Percentiles rank a stretch among this genome's conserved stretches.
phyloP scores from a whole-genome alignment of 768 basidiomycete genomes.

The Lactifluus piperatus region DNA sequence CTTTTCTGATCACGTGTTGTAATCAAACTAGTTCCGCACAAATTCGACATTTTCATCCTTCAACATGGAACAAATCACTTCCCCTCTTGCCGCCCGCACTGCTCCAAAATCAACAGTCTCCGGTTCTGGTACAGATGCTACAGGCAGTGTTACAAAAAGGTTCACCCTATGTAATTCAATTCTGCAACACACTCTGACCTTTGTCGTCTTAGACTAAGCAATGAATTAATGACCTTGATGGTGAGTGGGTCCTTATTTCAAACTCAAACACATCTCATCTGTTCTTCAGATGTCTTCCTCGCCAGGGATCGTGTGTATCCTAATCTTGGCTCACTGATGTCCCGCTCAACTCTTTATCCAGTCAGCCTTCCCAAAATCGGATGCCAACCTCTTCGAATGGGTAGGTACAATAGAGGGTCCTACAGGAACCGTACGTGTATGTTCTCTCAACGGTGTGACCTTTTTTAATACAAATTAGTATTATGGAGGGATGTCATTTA shows the following conservation, averaged over 20 bases:
- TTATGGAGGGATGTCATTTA: conserved; percentile 72
- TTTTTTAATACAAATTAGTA: conserved; percentile 36
- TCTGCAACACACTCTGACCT: conserved; percentile 6
- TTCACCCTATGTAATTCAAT: conserved; percentile 24
- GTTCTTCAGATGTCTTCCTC: conserved; percentile 69
- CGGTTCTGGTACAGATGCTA: conserved; percentile 44
- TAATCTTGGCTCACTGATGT: not conserved
- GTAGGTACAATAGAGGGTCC: conserved; percentile 82
- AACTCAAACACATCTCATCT: not conserved
- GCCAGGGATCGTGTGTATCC: conserved; percentile 69
- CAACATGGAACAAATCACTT: conserved; percentile 65
- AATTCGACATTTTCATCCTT: not conserved
- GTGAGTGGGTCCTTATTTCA: conserved; percentile 33
- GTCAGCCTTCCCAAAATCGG: conserved; percentile 87
- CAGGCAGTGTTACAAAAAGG: conserved; percentile 83
- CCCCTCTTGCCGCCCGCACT: conserved; percentile 49
- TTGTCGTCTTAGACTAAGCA: conserved; percentile 48
- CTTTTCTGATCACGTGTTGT: not conserved
- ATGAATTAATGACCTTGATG: conserved; percentile 85
- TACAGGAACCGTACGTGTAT: conserved; percentile 52
- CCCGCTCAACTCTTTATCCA: conserved; percentile 24
- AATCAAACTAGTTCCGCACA: not conserved
- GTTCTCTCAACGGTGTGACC: not conserved
- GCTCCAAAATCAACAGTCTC: conserved; percentile 49
- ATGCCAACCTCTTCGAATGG: conserved; percentile 87